Evolutionary conservation across 208 protist genomes (phyloP).

Genomic region (Angomonas ambiguus): DNA sequence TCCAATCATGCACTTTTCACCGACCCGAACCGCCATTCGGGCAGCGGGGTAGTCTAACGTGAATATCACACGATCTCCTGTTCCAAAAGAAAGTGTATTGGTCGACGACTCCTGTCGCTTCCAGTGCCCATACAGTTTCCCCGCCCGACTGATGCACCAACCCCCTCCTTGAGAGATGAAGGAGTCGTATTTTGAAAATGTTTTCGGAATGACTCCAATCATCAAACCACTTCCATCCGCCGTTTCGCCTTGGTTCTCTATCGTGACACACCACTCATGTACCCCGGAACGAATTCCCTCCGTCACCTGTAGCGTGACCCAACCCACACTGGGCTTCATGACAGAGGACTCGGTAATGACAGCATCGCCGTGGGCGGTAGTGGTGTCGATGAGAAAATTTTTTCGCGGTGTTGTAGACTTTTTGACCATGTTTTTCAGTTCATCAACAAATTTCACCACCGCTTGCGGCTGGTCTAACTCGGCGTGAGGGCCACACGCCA

Average conservation of each 20-base stretch:
- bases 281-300: slow-evolving; percentile 82
- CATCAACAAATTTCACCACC: slow-evolving; percentile 69
- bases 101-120: slow-evolving; percentile 57
- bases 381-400: slow-evolving; percentile 86
- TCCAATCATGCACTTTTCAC: slow-evolving; percentile 72
- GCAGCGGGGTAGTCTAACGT: slow-evolving; percentile 84
- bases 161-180: slow-evolving; percentile 91
- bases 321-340: slow-evolving; percentile 88
- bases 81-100: slow-evolving; percentile 67
- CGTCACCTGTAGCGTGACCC: slow-evolving; percentile 89
- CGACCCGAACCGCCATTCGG: slow-evolving; percentile 84
- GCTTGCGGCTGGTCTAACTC: slow-evolving; percentile 61
- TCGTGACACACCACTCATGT: slow-evolving; percentile 90
- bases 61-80: slow-evolving; percentile 85
- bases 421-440: slow-evolving; percentile 62
- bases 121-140: slow-evolving; percentile 93
- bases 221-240: slow-evolving; percentile 90
- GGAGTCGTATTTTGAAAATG: slow-evolving; percentile 88
- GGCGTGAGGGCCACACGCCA: slow-evolving; percentile 59
- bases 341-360: slow-evolving; percentile 85
- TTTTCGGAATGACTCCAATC: slow-evolving; percentile 90
- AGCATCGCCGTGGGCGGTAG: slow-evolving; percentile 84
- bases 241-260: slow-evolving; percentile 90
- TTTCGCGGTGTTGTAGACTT: slow-evolving; percentile 63
- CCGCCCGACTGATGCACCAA: slow-evolving; percentile 89